These are phyloP conservation scores for Pyrus hybrid DNA, from an alignment of 331 rosid genomes.

Conservation along the genomic window DNA sequence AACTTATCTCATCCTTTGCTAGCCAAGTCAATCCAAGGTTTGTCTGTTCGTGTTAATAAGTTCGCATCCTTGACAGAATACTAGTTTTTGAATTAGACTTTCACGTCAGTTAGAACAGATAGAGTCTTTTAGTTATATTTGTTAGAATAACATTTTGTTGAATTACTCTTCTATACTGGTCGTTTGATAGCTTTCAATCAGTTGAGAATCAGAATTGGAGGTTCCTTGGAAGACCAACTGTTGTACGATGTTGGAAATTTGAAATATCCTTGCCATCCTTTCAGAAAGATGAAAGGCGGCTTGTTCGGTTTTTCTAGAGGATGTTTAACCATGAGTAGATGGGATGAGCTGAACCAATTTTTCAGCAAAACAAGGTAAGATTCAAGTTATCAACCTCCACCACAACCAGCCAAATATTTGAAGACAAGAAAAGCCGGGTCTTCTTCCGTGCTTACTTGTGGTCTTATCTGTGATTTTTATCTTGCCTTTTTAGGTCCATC, in stretches of 20 bases:
- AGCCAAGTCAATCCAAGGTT: conserved; percentile 78
- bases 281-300: conserved; percentile 54
- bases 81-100: neutral
- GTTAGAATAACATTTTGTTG: neutral
- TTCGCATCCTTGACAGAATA: neutral
- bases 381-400: neutral
- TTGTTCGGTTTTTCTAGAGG: conserved; percentile 93
- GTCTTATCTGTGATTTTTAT: neutral
- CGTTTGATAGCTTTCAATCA: conserved; percentile 59
- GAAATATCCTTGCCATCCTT: conserved; percentile 74
- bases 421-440: neutral
- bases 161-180: conserved; percentile 18
- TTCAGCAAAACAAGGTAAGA: conserved; percentile 76
- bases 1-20: conserved; percentile 67
- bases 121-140: neutral
- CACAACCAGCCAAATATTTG: neutral
- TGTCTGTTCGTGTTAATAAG: conserved; percentile 13
- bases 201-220: conserved; percentile 90
- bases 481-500: conserved; percentile 46
- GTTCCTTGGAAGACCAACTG: conserved; percentile 94
- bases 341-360: conserved; percentile 92
- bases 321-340: conserved; percentile 81
- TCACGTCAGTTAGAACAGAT: neutral
- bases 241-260: conserved; percentile 63
- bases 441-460: neutral